Base-by-base conservation (phyloP, 768 basidiomycete species). In the Boletus reticuloceps region DNA sequence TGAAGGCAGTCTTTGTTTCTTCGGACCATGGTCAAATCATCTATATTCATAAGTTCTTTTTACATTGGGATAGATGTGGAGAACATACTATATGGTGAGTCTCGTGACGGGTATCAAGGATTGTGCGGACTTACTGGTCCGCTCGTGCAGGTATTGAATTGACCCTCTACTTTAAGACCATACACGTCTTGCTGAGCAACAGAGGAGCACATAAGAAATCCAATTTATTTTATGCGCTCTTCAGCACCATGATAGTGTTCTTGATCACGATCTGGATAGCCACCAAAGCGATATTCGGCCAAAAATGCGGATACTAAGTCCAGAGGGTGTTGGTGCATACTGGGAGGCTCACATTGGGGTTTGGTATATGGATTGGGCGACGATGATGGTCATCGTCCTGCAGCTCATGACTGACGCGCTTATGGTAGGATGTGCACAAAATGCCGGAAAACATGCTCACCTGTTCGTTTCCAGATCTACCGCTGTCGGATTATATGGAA, bases 261-360 rank as follows among this genome's bases (percentile, higher is more conserved):
- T 62, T 65, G 19, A 59, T 67, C 62, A 72, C 75, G 0, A 47
- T 74, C 20, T 71, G 67, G 55, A 51, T 71, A 19, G 55, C 62
- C n/a, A 48, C 54, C 5, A 32, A 55, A 6, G 48, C 47, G 4
- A 19, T 69, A 2, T 68, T 72, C 22, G 67, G 68, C 10, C 58
- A 72, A 53, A 70, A 9, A 70, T 73, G 62, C 77, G 75, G 76
- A 56, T 78, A 14, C 43, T 67, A 1, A 41, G 73, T 47, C 74
- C 74, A 16, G 75, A 73, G 0, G 76, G 75, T 2, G 66, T 67
- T 17, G 51, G 56, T 9, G 68, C 59, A 3, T 79, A 75, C 54
- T 65, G 73, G 46, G 47, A 43, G 14, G 45, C 63, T 7, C 44
- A 72, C 36, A 52, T 59, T 16, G 57, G 60, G 1, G 53, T 52